Evolutionary conservation across 2,329 filamentous ascomycete species (phyloP), one percentile per base, ranked within the genome.

Genomic region (Colletotrichum destructivum): DNA sequence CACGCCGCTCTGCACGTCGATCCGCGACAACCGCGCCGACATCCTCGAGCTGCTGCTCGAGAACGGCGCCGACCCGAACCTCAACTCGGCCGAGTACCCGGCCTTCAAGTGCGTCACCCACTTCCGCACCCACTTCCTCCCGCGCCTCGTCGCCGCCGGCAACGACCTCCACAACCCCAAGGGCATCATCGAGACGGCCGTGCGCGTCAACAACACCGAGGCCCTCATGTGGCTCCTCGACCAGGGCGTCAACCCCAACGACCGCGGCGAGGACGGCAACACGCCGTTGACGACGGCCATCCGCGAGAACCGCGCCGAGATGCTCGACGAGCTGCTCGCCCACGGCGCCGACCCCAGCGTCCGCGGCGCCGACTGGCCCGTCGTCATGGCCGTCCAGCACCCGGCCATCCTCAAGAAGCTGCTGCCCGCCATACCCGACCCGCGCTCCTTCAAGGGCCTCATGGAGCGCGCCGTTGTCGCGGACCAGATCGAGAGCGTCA

Each of bases 81-180:
- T 89, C 0, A 86, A 86, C 8, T 89, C 90, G 0, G 86, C 88
- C 56, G 91, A 93, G 76, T 92, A 91, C 75, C 91, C 91, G 0
- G 84, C 87, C 5, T 92, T 90, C 84, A 92, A 93, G 78, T 92
- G 90, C 72, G 86, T 93, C 31, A 92, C 90, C 0, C 91, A 93
- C 77, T 86, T 90, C 77, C 86, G 90, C 31, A 81, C 88, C 0
- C 88, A 92, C 21, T 88, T 89, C 76, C 83, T 93, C 0, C 88
- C 89, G 0, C 82, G 86, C 7, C 83, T 93, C 0, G 82, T 91
- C 0, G 85, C 87, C 8, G 90, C 90, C 0, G 91, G 91, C 1
- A 89, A 84, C 13, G 86, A 92, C 73, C 83, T 91, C 0, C 80
- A 85, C 75, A 85, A 82, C 2, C 91, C 91, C 6, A 90, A 89